Evolutionary conservation across 1,284 basidiomycete genomes (phyloP).

Genomic region (Dichomitus squalens): DNA sequence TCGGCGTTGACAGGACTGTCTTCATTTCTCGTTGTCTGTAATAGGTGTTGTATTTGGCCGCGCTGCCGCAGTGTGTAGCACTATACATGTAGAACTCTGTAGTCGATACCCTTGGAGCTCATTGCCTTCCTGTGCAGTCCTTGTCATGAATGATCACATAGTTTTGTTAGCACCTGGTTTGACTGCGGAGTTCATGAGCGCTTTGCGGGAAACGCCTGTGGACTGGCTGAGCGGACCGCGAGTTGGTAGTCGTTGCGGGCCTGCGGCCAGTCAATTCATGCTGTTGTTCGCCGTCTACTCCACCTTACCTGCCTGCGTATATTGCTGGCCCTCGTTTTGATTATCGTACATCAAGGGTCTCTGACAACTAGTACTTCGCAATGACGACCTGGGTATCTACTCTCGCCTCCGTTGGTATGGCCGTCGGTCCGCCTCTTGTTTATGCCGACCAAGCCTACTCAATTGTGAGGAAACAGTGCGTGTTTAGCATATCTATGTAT

Average conservation of each 20-base stretch:
- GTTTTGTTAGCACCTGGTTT: too few relatives aligned
- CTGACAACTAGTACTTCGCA: constrained; percentile 12
- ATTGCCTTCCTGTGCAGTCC: background rate
- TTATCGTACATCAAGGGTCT: background rate
- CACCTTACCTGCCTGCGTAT: too few relatives aligned
- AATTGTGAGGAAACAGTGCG: constrained; percentile 70
- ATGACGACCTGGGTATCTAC: constrained; percentile 55
- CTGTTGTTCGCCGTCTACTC: too few relatives aligned
- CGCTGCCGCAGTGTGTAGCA: background rate
- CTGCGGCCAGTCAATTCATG: too few relatives aligned
- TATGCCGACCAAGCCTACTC: constrained; percentile 80
- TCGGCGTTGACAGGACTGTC: too few relatives aligned
- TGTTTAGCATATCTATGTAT: background rate
- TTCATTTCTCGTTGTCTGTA: too few relatives aligned
- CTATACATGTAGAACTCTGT: constrained; percentile 7
- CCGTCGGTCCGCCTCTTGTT: constrained; percentile 73
- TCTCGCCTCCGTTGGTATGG: constrained; percentile 68
- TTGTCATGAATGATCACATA: too few relatives aligned
- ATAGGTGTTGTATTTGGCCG: background rate
- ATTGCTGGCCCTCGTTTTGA: too few relatives aligned
- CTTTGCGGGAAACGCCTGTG: too few relatives aligned
- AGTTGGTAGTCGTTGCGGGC: too few relatives aligned
- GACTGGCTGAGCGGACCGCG: too few relatives aligned
- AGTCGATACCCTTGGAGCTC: background rate
- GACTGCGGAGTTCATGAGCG: too few relatives aligned